Evolutionary conservation across 768 basidiomycete species (phyloP).

Genomic region (Pseudohyphozyma bogoriensis): DNA sequence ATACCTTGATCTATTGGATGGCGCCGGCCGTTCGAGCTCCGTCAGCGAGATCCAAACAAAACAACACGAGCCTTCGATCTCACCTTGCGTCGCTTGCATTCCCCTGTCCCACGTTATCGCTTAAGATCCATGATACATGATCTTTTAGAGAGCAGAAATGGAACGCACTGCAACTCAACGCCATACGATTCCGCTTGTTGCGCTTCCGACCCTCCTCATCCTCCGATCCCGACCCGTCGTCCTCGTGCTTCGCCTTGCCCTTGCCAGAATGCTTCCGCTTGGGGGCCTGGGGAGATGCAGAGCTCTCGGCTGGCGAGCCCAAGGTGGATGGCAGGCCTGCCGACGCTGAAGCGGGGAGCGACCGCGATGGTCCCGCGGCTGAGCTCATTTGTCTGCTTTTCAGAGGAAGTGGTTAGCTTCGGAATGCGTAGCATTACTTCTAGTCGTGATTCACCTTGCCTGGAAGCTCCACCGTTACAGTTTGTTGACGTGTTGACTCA

Average conservation of each 20-base stretch:
- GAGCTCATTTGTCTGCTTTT: not conserved
- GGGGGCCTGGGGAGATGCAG: not conserved
- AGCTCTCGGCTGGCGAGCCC: not conserved
- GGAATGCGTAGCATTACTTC: too few relatives aligned
- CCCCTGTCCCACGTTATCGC: too few relatives aligned
- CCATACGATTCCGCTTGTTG: slow-evolving; percentile 23
- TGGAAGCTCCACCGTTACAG: too few relatives aligned
- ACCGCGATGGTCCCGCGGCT: not conserved
- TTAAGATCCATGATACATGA: too few relatives aligned
- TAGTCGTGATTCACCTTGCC: too few relatives aligned
- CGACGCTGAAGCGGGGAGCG: not conserved
- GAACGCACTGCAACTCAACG: slow-evolving; percentile 22
- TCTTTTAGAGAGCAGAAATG: slow-evolving; percentile 6
- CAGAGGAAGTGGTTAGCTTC: too few relatives aligned
- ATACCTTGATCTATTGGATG: slow-evolving; percentile 25
- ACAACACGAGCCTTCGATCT: not conserved
- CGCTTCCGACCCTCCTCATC: slow-evolving; percentile 13
- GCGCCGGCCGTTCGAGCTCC: slow-evolving; percentile 8
- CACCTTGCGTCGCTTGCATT: not conserved
- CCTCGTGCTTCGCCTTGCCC: slow-evolving; percentile 3
- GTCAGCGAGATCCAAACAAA: not conserved
- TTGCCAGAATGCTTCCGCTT: not conserved
- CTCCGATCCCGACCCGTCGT: not conserved
- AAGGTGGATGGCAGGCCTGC: not conserved
- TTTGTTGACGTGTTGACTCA: too few relatives aligned